Conservation (phyloP, 2,329 filamentous ascomycete species). For the Leptodontidium sp. region DNA sequence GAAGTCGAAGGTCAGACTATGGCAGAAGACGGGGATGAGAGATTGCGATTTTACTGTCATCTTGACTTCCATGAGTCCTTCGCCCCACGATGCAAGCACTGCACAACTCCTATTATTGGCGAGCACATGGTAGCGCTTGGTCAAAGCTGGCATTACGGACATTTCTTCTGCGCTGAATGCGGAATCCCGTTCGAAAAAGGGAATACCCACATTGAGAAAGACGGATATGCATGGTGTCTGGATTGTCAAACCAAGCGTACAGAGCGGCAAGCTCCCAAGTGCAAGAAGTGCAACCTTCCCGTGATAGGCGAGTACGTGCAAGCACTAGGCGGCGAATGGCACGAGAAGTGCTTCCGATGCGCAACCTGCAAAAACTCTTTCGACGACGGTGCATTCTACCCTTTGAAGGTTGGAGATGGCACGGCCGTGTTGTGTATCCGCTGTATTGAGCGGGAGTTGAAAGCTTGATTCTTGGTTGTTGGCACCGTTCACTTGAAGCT, state of each 20-base stretch:
- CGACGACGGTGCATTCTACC: conserved; percentile 71
- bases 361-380: conserved; percentile 66
- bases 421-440: conserved; percentile 66
- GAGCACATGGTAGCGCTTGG: conserved; percentile 95
- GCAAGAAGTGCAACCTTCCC: conserved; percentile 81
- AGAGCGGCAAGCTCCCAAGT: conserved; percentile 87
- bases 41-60: conserved; percentile 91
- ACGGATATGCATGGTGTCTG: conserved; percentile 97
- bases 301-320: conserved; percentile 91
- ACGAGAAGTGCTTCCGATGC: conserved; percentile 90
- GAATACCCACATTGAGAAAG: conserved; percentile 85
- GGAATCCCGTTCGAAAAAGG: conserved; percentile 88
- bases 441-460: conserved; percentile 68
- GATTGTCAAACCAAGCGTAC: conserved; percentile 91
- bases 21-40: conserved; percentile 75
- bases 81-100: conserved; percentile 92
- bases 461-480: conserved; percentile 48
- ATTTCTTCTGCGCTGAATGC: conserved; percentile 99
- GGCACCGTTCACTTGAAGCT: conserved; percentile 18
- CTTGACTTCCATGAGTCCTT: conserved; percentile 98
- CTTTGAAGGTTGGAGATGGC: conserved; percentile 59
- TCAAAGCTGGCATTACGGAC: conserved; percentile 94
- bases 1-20: conserved; percentile 70
- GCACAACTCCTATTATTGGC: conserved; percentile 94
- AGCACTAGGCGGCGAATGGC: conserved; percentile 92